Evolutionary conservation across 352 stramenopile species (phyloP).

Genomic region (Blastocystis sp.): DNA sequence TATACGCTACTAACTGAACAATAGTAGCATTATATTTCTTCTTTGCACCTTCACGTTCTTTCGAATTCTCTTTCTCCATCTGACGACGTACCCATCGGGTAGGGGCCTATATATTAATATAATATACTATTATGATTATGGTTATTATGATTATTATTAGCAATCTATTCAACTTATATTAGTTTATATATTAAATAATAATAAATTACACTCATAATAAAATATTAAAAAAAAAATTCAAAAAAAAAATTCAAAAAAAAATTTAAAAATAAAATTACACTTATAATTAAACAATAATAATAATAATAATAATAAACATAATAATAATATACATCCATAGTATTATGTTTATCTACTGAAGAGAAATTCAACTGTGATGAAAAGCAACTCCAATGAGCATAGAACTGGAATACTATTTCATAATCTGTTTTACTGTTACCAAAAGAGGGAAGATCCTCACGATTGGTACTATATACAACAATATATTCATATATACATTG

Average conservation of each 20-base stretch:
- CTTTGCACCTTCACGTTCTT: constrained; percentile 50
- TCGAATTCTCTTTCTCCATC: constrained; percentile 64
- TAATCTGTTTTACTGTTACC: constrained; percentile 46
- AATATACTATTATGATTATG: neutral
- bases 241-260: too few species aligned
- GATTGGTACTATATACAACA: constrained; percentile 1
- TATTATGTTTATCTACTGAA: too few species aligned
- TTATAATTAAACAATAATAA: too few species aligned
- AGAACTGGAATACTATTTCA: constrained; percentile 39
- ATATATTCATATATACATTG: constrained; percentile 40
- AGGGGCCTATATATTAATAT: constrained; percentile 41
- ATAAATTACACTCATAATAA: too few species aligned
- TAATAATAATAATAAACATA: too few species aligned
- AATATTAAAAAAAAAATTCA: too few species aligned
- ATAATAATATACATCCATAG: too few species aligned
- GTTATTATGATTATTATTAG: constrained; percentile 56
- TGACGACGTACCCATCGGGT: constrained; percentile 49
- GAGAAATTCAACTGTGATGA: too few species aligned
- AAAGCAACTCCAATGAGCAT: too few species aligned
- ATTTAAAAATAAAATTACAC: too few species aligned
- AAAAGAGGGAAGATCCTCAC: constrained; percentile 43
- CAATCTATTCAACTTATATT: too few species aligned
- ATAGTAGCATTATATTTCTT: constrained; percentile 54
- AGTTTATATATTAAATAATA: too few species aligned
- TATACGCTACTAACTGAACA: constrained; percentile 51